These are phyloP conservation scores for Juglanconis oblonga DNA, from an alignment of 2,329 filamentous ascomycete species.

Conservation along the genomic window DNA sequence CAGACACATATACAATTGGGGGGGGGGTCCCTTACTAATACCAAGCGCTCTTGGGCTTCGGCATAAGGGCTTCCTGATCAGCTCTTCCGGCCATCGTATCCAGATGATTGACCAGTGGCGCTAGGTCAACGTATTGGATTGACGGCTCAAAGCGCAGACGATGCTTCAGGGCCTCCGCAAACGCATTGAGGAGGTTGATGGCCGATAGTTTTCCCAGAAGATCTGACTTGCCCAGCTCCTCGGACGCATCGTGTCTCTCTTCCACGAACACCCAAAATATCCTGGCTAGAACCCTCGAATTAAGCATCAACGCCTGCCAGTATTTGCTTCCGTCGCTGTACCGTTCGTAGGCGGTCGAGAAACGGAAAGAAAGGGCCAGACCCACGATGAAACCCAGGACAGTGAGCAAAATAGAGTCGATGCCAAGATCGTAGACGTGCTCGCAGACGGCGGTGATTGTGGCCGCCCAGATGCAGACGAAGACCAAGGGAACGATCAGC, in stretches of 20 bases:
- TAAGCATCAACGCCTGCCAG: slow-evolving; percentile 36
- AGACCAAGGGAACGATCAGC: slow-evolving; percentile 66
- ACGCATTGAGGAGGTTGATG: slow-evolving; percentile 76
- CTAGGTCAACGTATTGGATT: slow-evolving; percentile 71
- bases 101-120: slow-evolving; percentile 66
- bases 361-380: slow-evolving; percentile 74
- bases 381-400: slow-evolving; percentile 80
- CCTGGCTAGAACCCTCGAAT: slow-evolving; percentile 14
- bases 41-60: slow-evolving; percentile 34
- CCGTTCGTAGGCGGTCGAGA: slow-evolving; percentile 73
- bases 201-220: slow-evolving; percentile 1
- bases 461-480: slow-evolving; percentile 64
- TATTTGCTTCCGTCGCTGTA: slow-evolving; percentile 63
- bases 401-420: slow-evolving; percentile 64
- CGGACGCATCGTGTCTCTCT: not conserved
- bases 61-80: slow-evolving; percentile 35
- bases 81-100: slow-evolving; percentile 68
- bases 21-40: not conserved
- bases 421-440: slow-evolving; percentile 42
- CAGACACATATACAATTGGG: not conserved
- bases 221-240: slow-evolving; percentile 1
- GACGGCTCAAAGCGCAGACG: slow-evolving; percentile 81
- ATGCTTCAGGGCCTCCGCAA: slow-evolving; percentile 76
- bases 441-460: slow-evolving; percentile 57
- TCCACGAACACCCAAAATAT: slow-evolving; percentile 1